Base-by-base conservation (phyloP, 805 yeast species). In the Candida quercuum region DNA sequence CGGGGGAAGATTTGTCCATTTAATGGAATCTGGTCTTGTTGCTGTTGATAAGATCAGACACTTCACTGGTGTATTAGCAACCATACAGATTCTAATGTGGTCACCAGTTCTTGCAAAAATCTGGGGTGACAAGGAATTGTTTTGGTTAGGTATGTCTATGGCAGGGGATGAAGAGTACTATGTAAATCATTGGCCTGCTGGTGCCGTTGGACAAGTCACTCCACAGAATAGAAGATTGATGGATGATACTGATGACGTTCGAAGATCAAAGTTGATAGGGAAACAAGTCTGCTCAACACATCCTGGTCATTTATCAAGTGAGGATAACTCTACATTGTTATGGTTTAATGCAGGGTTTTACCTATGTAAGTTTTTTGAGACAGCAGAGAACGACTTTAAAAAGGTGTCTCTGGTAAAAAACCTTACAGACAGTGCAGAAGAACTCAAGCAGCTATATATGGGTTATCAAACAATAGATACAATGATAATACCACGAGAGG, bases 91-190 rank as follows among this genome's bases (percentile, higher is more conserved):
- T 36, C 65, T 64, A 39, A 46, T 66, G 15, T 67, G 67, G 58
- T 54, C 59, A 26, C 57, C 68, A 10, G 63, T 67, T 14, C 54
- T 64, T 1, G 61, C 69, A 1, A 69, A 74, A 10, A 64, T 76
- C 9, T 78, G 81, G 72, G 85, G 86, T 15, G 86, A 80, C 45
- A 78, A 79, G 43, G 86, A 80, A 49, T 61, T 78, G 45, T 73
- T 77, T 46, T 80, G 86, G 86, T 52, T 80, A 16, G 81, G 80
- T 3, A 62, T 75, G 55, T 67, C 72, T 20, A 56, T 71, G 39
- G 64, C 67, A 39, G 80, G 85, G 11, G 74, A 76, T 51, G 78
- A 74, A 40, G 54, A 60, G 16, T 77, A 76, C 45, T 58, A 54
- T 21, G 71, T 80, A 52, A 79, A 78, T 48, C 39, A 57, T 6